Percentiles rank a stretch among this genome's conserved stretches.
These are phyloP conservation scores for Agrocybe chaxingu DNA, from an alignment of 768 basidiomycete genomes.

Conservation along the genomic window DNA sequence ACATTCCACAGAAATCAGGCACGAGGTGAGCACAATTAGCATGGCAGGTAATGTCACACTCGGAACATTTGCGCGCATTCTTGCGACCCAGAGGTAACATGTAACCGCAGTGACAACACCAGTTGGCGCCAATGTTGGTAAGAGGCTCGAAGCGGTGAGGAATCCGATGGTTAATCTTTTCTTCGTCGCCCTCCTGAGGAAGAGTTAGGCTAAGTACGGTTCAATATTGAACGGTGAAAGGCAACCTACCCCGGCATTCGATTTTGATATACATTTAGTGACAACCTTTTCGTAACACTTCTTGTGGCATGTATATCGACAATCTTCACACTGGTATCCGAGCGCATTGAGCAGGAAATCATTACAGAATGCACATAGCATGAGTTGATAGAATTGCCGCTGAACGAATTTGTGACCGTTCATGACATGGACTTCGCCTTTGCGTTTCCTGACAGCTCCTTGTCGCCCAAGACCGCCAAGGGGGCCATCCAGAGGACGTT, in stretches of 20 bases:
- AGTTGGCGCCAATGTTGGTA: slow-evolving; percentile 96
- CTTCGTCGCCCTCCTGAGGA: slow-evolving; percentile 87
- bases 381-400: slow-evolving; percentile 96
- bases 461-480: slow-evolving; percentile 91
- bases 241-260: slow-evolving; percentile 80
- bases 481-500: slow-evolving; percentile 88
- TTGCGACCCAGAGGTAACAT: slow-evolving; percentile 97
- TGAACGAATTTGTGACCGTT: slow-evolving; percentile 99
- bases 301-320: slow-evolving; percentile 98
- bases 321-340: slow-evolving; percentile 99
- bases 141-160: slow-evolving; percentile 97
- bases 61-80: slow-evolving; percentile 92
- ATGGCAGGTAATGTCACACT: slow-evolving; percentile 96
- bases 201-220: slow-evolving; percentile 5
- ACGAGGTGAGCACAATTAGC: slow-evolving; percentile 97
- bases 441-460: slow-evolving; percentile 96
- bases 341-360: slow-evolving; percentile 96
- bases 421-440: slow-evolving; percentile 98
- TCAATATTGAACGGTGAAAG: background rate
- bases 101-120: slow-evolving; percentile 99
- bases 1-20: slow-evolving; percentile 99
- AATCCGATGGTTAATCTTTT: slow-evolving; percentile 98
- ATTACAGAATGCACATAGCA: slow-evolving; percentile 96
- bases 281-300: slow-evolving; percentile 99
- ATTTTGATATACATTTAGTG: slow-evolving; percentile 98